These are phyloP conservation scores for Nakazawaea holstii DNA, from an alignment of 805 yeast genomes.

Conservation along the genomic window DNA sequence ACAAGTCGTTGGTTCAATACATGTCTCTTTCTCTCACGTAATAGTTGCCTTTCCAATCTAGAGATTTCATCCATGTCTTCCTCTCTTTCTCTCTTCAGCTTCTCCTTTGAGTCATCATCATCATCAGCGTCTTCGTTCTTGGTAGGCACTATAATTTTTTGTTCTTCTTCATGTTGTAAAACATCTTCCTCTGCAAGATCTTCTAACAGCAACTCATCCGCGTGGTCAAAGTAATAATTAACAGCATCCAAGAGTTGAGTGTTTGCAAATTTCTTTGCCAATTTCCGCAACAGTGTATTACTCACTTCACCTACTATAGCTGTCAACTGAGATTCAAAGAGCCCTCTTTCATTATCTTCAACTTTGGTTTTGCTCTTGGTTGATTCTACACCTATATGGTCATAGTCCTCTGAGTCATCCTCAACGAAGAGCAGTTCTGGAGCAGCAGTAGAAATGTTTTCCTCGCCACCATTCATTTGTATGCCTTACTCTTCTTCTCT, in stretches of 20 bases:
- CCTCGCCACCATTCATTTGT: neutral
- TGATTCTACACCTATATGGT: neutral
- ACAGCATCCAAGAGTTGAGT: constrained; percentile 30
- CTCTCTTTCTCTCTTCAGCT: neutral
- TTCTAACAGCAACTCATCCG: constrained; percentile 8
- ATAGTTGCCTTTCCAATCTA: neutral
- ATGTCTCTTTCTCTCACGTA: neutral
- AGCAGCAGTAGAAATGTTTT: neutral
- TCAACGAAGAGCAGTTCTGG: constrained; percentile 3
- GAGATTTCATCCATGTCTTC: constrained; percentile 2
- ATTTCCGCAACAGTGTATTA: constrained; percentile 13
- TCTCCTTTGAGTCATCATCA: neutral
- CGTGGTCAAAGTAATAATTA: constrained; percentile 31
- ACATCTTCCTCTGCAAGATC: constrained; percentile 14
- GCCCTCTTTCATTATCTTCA: constrained; percentile 13
- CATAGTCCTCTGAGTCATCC: neutral
- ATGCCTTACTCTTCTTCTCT: neutral
- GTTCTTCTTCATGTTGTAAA: constrained; percentile 11
- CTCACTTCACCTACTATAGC: constrained; percentile 30
- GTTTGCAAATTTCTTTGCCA: constrained; percentile 24
- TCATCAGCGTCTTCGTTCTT: neutral
- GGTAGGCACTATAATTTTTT: constrained; percentile 6
- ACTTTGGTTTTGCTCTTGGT: neutral
- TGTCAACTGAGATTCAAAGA: constrained; percentile 26
- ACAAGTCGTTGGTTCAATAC: neutral